Conservation (phyloP, 2,329 filamentous ascomycete genomes). For the Alternaria brassicae region DNA sequence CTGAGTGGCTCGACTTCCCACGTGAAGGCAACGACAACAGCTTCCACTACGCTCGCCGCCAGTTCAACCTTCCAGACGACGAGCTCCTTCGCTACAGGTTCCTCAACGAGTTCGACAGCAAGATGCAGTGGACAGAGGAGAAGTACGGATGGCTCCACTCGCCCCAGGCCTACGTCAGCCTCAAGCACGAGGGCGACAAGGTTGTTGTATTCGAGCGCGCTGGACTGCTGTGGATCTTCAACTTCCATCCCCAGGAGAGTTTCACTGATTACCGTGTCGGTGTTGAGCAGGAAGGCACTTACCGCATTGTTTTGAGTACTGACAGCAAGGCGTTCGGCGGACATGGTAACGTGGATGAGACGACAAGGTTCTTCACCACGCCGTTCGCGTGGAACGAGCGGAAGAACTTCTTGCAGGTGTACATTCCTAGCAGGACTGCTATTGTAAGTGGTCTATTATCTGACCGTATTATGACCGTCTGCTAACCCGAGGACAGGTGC, state of each 20-base stretch:
- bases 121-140: conserved; percentile 86
- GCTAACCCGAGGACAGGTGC: conserved; percentile 12
- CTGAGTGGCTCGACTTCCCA: conserved; percentile 98
- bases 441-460: conserved; percentile 62
- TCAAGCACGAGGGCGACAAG: conserved; percentile 95
- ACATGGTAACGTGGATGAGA: conserved; percentile 75
- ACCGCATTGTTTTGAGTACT: conserved; percentile 82
- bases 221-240: conserved; percentile 92
- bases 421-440: conserved; percentile 83
- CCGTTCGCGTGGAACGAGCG: conserved; percentile 88
- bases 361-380: conserved; percentile 91
- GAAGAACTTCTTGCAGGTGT: conserved; percentile 90
- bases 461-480: not conserved
- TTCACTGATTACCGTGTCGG: conserved; percentile 94
- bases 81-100: conserved; percentile 83
- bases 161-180: conserved; percentile 85
- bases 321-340: conserved; percentile 82
- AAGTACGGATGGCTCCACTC: conserved; percentile 91
- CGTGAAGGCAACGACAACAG: conserved; percentile 91
- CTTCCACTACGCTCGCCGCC: conserved; percentile 92
- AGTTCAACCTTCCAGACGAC: conserved; percentile 92
- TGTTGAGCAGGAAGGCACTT: conserved; percentile 83
- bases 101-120: conserved; percentile 90
- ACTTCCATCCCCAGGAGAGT: conserved; percentile 85
- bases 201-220: conserved; percentile 94